A percentile compares a stretch with the other conserved stretches of the same genome.
phyloP scores from a whole-genome alignment of 176 grass and related monocot species.

The Triticum monococcum region DNA sequence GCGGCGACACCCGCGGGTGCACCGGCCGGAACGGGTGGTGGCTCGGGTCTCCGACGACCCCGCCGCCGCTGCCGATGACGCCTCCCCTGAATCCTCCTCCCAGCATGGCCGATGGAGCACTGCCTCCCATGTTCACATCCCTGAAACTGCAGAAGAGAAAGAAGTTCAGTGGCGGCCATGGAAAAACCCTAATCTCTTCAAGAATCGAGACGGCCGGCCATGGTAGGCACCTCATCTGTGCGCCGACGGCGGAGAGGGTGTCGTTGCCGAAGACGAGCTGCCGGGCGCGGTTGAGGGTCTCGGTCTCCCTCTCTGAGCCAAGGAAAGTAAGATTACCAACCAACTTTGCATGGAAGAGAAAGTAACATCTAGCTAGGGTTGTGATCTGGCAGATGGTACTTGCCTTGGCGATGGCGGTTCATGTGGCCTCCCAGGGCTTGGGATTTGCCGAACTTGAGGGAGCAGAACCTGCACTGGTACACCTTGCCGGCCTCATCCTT shows the following conservation, averaged over 20 bases:
- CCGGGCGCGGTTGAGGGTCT: slow-evolving; percentile 92
- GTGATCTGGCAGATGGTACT: slow-evolving; percentile 17
- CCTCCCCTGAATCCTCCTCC: slow-evolving; percentile 46
- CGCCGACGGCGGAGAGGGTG: slow-evolving; percentile 42
- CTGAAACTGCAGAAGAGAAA: slow-evolving; percentile 54
- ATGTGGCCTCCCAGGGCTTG: slow-evolving; percentile 98
- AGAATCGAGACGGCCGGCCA: neutral
- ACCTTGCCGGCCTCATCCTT: slow-evolving; percentile 80
- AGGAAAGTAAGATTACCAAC: neutral
- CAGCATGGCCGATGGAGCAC: slow-evolving; percentile 41
- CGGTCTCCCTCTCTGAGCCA: slow-evolving; percentile 89
- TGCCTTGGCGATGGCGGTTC: slow-evolving; percentile 96
- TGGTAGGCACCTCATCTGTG: slow-evolving; percentile 56
- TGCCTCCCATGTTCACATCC: slow-evolving; percentile 54
- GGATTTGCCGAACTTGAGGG: slow-evolving; percentile 95
- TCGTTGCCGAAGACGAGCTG: slow-evolving; percentile 98
- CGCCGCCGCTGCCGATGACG: neutral
- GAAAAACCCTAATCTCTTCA: slow-evolving; percentile 50
- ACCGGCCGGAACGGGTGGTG: slow-evolving; percentile 46
- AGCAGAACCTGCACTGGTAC: slow-evolving; percentile 95
- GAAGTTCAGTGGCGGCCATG: neutral
- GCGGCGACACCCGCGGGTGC: slow-evolving; percentile 50
- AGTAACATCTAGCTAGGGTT: slow-evolving; percentile 1
- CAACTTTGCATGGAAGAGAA: slow-evolving; percentile 3
- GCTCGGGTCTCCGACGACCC: slow-evolving; percentile 42